phyloP scores from a whole-genome alignment of 148 eudicot genomes.

The Diospyros kaki region DNA sequence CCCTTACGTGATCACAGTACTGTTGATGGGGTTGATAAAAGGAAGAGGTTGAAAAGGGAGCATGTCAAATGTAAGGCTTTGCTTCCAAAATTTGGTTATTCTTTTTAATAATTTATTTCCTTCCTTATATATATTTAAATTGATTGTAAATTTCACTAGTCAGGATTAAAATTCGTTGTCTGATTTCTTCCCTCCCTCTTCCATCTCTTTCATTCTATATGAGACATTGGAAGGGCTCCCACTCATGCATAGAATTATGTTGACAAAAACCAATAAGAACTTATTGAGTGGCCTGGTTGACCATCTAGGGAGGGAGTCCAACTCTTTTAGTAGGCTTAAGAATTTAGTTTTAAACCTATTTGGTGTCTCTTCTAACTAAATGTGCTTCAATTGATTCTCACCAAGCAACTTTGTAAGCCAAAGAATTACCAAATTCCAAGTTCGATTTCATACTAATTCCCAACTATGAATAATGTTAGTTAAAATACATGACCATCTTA shows the following conservation, averaged over 20 bases:
- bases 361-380: background rate
- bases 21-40: slow-evolving; percentile 25
- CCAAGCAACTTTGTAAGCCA: background rate
- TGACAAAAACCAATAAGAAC: background rate
- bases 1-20: slow-evolving; percentile 48
- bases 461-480: no score
- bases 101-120: no score
- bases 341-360: background rate
- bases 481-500: no score
- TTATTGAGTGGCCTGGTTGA: background rate
- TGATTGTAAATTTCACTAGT: no score
- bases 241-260: background rate
- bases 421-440: background rate
- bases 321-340: background rate
- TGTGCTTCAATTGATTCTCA: background rate
- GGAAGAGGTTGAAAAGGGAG: slow-evolving; percentile 47
- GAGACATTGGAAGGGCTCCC: background rate
- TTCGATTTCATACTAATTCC: background rate
- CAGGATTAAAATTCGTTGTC: no score
- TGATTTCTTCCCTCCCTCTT: no score
- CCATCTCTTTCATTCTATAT: background rate
- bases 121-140: no score
- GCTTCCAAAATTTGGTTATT: background rate
- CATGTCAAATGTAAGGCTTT: slow-evolving; percentile 11
- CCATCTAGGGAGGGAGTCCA: background rate